A percentile compares a stretch with the other conserved stretches of the same genome.
Evolutionary conservation across 1,284 basidiomycete genomes (phyloP).

Genomic region (Ustilago trichophora): DNA sequence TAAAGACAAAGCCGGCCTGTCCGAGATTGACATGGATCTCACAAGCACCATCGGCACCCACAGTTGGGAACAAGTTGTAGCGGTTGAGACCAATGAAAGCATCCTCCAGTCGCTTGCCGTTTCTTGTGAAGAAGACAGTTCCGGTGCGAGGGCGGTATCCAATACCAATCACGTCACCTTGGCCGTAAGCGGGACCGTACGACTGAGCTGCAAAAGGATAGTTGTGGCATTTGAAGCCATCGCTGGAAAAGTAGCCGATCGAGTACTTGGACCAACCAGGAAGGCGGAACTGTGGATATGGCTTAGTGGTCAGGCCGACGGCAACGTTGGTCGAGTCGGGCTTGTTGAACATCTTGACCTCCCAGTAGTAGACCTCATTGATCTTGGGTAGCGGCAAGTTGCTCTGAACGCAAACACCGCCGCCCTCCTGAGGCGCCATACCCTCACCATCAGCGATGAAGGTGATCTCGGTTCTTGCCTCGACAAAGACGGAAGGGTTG

Average conservation of each 20-base stretch:
- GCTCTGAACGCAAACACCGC: conserved; percentile 63
- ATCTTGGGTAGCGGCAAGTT: conserved; percentile 65
- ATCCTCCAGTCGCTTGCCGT: conserved; percentile 64
- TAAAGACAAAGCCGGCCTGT: conserved; percentile 66
- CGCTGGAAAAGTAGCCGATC: conserved; percentile 90
- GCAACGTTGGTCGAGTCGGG: conserved; percentile 60
- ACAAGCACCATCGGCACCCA: conserved; percentile 62
- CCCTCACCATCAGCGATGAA: conserved; percentile 65
- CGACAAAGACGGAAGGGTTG: conserved; percentile 64
- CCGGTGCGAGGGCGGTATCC: conserved; percentile 64
- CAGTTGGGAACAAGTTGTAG: conserved; percentile 65
- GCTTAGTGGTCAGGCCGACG: conserved; percentile 64
- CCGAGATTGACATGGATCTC: conserved; percentile 66
- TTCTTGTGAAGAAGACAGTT: conserved; percentile 65
- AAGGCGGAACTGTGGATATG: conserved; percentile 63
- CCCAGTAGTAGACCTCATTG: conserved; percentile 67
- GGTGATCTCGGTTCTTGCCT: conserved; percentile 64
- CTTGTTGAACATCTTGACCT: conserved; percentile 66
- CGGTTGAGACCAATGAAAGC: conserved; percentile 63
- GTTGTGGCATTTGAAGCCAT: conserved; percentile 96
- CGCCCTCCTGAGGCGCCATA: conserved; percentile 65
- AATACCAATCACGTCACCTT: conserved; percentile 72
- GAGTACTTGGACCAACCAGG: conserved; percentile 84
- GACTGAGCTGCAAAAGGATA: conserved; percentile 90
- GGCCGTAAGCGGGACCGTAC: conserved; percentile 84